Conservation (phyloP, 2,329 filamentous ascomycete species). For the Pseudovirgaria hyperparasitica region DNA sequence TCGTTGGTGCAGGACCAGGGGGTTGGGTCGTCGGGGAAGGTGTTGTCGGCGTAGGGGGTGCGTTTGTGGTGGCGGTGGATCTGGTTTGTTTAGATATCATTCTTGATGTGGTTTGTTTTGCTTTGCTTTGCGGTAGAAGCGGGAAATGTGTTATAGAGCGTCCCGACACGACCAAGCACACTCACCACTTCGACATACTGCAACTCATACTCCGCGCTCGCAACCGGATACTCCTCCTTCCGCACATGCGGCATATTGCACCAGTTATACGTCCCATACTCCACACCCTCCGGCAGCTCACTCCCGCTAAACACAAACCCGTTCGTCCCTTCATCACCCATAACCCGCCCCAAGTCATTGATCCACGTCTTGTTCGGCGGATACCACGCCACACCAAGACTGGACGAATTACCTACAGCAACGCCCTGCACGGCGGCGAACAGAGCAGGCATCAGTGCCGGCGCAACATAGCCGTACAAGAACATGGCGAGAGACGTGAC, state of each 20-base stretch:
- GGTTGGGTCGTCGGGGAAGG: constrained; percentile 61
- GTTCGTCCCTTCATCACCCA: constrained; percentile 48
- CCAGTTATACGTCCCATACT: constrained; percentile 61
- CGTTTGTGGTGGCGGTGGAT: constrained; percentile 79
- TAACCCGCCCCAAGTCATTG: constrained; percentile 47
- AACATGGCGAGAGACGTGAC: constrained; percentile 7
- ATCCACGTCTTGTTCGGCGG: constrained; percentile 31
- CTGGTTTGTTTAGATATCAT: constrained; percentile 25
- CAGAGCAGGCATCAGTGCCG: constrained; percentile 8
- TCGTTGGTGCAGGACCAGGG: constrained; percentile 61
- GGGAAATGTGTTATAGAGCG: constrained; percentile 18
- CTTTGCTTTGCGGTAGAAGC: constrained; percentile 3
- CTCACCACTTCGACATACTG: constrained; percentile 62
- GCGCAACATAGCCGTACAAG: constrained; percentile 11
- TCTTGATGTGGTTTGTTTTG: not conserved
- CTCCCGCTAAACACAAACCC: constrained; percentile 65
- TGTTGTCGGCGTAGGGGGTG: constrained; percentile 66
- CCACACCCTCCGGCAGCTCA: constrained; percentile 34
- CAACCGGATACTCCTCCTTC: constrained; percentile 46
- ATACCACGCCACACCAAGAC: constrained; percentile 20
- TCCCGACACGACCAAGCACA: too few species aligned
- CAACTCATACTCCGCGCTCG: constrained; percentile 46
- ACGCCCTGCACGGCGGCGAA: too few species aligned
- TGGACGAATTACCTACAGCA: too few species aligned
- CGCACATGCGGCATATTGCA: constrained; percentile 86